Conservation (phyloP, 176 grass and related monocot genomes). For the Dendrocalamus sinicus region DNA sequence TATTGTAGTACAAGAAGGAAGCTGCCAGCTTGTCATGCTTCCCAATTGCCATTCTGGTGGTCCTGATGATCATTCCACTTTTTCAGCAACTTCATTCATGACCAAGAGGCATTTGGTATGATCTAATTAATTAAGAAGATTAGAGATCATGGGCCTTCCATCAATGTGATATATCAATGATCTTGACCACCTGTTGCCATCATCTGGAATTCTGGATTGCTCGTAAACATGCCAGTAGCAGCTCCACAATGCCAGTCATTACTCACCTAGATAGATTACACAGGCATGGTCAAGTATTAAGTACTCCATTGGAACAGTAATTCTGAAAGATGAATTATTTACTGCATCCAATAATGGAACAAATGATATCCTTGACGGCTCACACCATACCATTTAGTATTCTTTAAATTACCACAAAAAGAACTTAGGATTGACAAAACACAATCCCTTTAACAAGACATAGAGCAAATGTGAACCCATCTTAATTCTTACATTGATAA, state of each 20-base stretch:
- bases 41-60: slow-evolving; percentile 33
- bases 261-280: slow-evolving; percentile 8
- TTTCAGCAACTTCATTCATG: slow-evolving; percentile 46
- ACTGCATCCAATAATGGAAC: not conserved
- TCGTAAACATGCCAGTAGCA: not conserved
- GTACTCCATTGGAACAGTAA: not conserved
- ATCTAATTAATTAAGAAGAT: slow-evolving; percentile 33
- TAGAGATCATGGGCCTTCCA: slow-evolving; percentile 37
- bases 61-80: slow-evolving; percentile 42
- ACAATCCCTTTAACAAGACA: not conserved
- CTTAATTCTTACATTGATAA: not conserved
- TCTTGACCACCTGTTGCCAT: slow-evolving; percentile 26
- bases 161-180: slow-evolving; percentile 28
- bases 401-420: not conserved
- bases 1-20: slow-evolving; percentile 35
- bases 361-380: not conserved
- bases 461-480: not conserved
- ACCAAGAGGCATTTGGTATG: slow-evolving; percentile 32
- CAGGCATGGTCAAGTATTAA: not conserved
- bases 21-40: slow-evolving; percentile 34
- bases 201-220: slow-evolving; percentile 22
- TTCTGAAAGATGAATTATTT: not conserved
- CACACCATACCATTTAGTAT: not conserved
- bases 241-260: not conserved
- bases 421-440: not conserved